These are phyloP conservation scores for carrot (Daucus carota) DNA, from an alignment of 129 eudicot species.

Conservation along the genomic window DNA sequence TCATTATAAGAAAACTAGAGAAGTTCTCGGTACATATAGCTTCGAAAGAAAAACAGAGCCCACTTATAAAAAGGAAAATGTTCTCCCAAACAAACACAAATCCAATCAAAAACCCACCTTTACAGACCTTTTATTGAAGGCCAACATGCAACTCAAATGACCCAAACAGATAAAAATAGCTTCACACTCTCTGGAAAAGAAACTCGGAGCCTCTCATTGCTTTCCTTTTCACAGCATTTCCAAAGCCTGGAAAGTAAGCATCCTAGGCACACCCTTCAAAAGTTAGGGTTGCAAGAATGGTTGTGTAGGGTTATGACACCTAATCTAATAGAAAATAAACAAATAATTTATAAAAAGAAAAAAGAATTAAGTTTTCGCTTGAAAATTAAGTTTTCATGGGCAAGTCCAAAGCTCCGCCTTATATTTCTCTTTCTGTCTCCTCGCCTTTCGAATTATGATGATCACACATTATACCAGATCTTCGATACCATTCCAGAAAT, in stretches of 20 bases:
- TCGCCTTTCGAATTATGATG: neutral
- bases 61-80: slow-evolving; percentile 15
- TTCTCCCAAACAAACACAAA: slow-evolving; percentile 26
- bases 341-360: neutral
- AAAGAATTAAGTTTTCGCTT: slow-evolving; percentile 11
- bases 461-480: neutral
- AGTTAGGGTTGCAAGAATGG: slow-evolving; percentile 24
- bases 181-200: slow-evolving; percentile 6
- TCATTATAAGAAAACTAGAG: neutral
- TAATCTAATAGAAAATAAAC: neutral
- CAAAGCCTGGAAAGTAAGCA: slow-evolving; percentile 5
- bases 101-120: slow-evolving; percentile 21
- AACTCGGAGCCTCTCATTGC: neutral
- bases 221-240: slow-evolving; percentile 10
- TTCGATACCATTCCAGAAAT: neutral
- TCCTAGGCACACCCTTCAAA: slow-evolving; percentile 31
- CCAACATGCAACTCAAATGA: slow-evolving; percentile 21
- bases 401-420: slow-evolving; percentile 15
- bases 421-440: neutral
- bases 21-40: neutral
- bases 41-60: slow-evolving; percentile 2
- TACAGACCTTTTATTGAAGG: slow-evolving; percentile 8
- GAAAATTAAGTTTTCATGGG: too few species aligned
- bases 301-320: neutral
- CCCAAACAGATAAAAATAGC: slow-evolving; percentile 9